Evolutionary conservation across 2,329 filamentous ascomycete species (phyloP).

Genomic region (Aspergillus pseudoterreus): DNA sequence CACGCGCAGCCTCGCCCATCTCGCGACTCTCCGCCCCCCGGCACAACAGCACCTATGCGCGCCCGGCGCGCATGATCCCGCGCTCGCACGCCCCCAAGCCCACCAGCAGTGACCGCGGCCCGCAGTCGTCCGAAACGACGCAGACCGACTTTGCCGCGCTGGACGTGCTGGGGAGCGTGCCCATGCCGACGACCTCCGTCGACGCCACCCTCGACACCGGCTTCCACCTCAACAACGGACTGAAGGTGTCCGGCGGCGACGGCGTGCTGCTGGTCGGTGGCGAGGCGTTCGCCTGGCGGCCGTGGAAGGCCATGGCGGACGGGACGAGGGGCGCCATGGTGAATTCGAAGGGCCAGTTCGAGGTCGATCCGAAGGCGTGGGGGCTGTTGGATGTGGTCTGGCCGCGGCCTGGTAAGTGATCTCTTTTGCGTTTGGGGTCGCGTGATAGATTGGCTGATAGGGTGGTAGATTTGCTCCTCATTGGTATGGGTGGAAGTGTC

Average conservation of each 20-base stretch:
- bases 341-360: slow-evolving; percentile 78
- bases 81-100: slow-evolving; percentile 35
- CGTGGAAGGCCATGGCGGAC: slow-evolving; percentile 58
- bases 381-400: slow-evolving; percentile 73
- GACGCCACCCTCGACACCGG: slow-evolving; percentile 79
- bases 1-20: slow-evolving; percentile 6
- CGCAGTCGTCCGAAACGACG: slow-evolving; percentile 58
- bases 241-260: slow-evolving; percentile 63
- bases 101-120: slow-evolving; percentile 55
- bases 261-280: slow-evolving; percentile 79
- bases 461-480: slow-evolving; percentile 53
- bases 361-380: slow-evolving; percentile 67
- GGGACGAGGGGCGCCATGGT: slow-evolving; percentile 50
- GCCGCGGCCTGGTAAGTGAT: slow-evolving; percentile 76
- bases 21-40: slow-evolving; percentile 10
- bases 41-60: slow-evolving; percentile 22
- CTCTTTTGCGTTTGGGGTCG: slow-evolving; percentile 1
- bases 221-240: slow-evolving; percentile 80
- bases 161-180: slow-evolving; percentile 73
- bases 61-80: slow-evolving; percentile 29
- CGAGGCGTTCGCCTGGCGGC: slow-evolving; percentile 84
- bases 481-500: slow-evolving; percentile 78
- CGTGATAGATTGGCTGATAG: slow-evolving; percentile 1
- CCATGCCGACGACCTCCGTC: slow-evolving; percentile 74
- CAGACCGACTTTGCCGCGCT: slow-evolving; percentile 71